These are phyloP conservation scores for Boletales sp. DNA, from an alignment of 768 basidiomycete species.

Conservation along the genomic window DNA sequence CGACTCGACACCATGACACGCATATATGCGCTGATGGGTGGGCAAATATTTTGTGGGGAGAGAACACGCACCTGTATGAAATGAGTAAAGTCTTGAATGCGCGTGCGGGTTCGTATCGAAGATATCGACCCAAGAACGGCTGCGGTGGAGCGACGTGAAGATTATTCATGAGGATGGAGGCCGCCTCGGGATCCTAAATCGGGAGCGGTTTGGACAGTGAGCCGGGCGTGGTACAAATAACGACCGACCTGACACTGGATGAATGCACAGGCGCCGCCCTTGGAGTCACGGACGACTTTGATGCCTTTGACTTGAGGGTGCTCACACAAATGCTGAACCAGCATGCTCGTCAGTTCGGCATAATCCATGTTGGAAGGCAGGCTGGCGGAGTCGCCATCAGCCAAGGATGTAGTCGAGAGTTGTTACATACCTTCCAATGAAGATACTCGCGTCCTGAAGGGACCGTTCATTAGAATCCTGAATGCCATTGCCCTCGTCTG, in stretches of 20 bases:
- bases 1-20: background rate
- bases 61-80: conserved; percentile 59
- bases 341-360: conserved; percentile 53
- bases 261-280: conserved; percentile 80
- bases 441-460: conserved; percentile 76
- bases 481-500: conserved; percentile 29
- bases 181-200: conserved; percentile 52
- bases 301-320: conserved; percentile 64
- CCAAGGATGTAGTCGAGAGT: background rate
- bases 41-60: conserved; percentile 11
- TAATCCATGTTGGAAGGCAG: conserved; percentile 69
- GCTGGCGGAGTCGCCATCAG: conserved; percentile 35
- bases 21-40: conserved; percentile 20
- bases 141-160: conserved; percentile 54
- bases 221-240: background rate
- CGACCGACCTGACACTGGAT: conserved; percentile 74
- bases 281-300: conserved; percentile 69
- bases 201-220: background rate
- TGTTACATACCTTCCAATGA: conserved; percentile 71
- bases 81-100: conserved; percentile 71
- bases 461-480: conserved; percentile 42
- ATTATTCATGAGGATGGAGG: conserved; percentile 55
- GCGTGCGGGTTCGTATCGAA: conserved; percentile 77
- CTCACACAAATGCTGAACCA: conserved; percentile 64
- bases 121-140: conserved; percentile 65